A percentile compares a stretch with the other conserved stretches of the same genome.
Evolutionary conservation across 1,284 basidiomycete genomes (phyloP).

Genomic region (Testicularia cyperi): DNA sequence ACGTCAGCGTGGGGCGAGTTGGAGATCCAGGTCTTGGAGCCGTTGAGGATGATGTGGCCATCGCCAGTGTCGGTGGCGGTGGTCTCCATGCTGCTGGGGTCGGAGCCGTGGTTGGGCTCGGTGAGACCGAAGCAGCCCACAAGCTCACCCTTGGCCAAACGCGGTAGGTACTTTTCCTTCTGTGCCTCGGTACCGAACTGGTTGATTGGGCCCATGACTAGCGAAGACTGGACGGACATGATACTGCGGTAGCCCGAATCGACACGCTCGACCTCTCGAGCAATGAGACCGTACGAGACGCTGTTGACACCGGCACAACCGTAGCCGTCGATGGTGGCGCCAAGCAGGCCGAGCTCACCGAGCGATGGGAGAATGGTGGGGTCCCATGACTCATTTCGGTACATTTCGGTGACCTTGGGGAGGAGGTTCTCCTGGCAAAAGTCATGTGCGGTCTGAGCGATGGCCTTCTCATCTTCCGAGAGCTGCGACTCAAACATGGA

Average conservation of each 20-base stretch:
- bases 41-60: constrained; percentile 82
- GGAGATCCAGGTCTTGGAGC: constrained; percentile 95
- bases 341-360: constrained; percentile 87
- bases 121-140: constrained; percentile 93
- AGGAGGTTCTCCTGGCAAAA: constrained; percentile 84
- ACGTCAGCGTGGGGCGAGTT: constrained; percentile 71
- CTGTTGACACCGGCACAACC: constrained; percentile 90
- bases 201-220: constrained; percentile 95
- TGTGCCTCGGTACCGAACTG: constrained; percentile 87
- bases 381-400: constrained; percentile 83
- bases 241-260: constrained; percentile 95
- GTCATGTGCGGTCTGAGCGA: constrained; percentile 78
- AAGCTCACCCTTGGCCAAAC: constrained; percentile 81
- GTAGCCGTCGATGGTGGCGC: constrained; percentile 88
- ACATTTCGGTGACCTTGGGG: constrained; percentile 81
- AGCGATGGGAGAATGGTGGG: constrained; percentile 78
- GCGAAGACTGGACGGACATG: constrained; percentile 91
- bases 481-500: constrained; percentile 61
- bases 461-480: constrained; percentile 85
- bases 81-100: constrained; percentile 91
- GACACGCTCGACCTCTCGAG: constrained; percentile 87
- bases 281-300: constrained; percentile 90
- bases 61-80: constrained; percentile 75
- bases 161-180: constrained; percentile 86
- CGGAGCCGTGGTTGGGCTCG: constrained; percentile 94